Conservation (phyloP, 2,329 filamentous ascomycete species). For the Xylaria sp. region DNA sequence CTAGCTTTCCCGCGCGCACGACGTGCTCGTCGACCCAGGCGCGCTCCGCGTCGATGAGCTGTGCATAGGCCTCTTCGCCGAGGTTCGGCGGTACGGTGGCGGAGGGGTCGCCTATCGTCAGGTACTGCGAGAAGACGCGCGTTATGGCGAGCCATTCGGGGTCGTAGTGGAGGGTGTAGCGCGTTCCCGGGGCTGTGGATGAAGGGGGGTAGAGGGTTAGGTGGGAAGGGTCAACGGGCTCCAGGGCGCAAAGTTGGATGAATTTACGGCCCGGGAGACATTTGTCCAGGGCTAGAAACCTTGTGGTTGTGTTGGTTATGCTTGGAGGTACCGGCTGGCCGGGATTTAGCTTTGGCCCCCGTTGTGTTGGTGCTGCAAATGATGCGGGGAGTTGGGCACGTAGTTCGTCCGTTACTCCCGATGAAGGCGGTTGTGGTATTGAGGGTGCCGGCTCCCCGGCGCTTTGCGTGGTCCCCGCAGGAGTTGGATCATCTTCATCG, state of each 20-base stretch:
- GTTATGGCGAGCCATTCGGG: slow-evolving; percentile 95
- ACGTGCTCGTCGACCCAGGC: slow-evolving; percentile 84
- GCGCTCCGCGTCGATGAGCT: slow-evolving; percentile 71
- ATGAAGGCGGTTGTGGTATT: slow-evolving; percentile 24
- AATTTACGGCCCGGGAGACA: slow-evolving; percentile 81
- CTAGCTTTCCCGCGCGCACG: slow-evolving; percentile 63
- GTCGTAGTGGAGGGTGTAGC: slow-evolving; percentile 77
- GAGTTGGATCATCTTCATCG: slow-evolving; percentile 49
- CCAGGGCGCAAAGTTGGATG: slow-evolving; percentile 75
- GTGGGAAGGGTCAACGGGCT: slow-evolving; percentile 49
- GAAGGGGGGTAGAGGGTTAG: slow-evolving; percentile 29
- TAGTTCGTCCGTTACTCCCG: slow-evolving; percentile 64
- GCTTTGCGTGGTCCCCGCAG: slow-evolving; percentile 30
- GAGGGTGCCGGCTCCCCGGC: slow-evolving; percentile 20
- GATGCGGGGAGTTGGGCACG: slow-evolving; percentile 78
- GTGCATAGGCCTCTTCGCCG: slow-evolving; percentile 71
- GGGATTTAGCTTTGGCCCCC: slow-evolving; percentile 46
- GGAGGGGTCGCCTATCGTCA: slow-evolving; percentile 66
- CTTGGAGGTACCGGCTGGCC: slow-evolving; percentile 69
- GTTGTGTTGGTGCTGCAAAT: slow-evolving; percentile 59
- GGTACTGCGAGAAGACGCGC: slow-evolving; percentile 73
- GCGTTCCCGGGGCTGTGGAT: slow-evolving; percentile 40
- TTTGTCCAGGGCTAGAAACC: slow-evolving; percentile 92
- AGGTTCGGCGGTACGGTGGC: slow-evolving; percentile 62
- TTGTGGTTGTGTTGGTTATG: slow-evolving; percentile 79